Evolutionary conservation across 441 rosid species (phyloP).

Genomic region (Euphorbia celastroides): DNA sequence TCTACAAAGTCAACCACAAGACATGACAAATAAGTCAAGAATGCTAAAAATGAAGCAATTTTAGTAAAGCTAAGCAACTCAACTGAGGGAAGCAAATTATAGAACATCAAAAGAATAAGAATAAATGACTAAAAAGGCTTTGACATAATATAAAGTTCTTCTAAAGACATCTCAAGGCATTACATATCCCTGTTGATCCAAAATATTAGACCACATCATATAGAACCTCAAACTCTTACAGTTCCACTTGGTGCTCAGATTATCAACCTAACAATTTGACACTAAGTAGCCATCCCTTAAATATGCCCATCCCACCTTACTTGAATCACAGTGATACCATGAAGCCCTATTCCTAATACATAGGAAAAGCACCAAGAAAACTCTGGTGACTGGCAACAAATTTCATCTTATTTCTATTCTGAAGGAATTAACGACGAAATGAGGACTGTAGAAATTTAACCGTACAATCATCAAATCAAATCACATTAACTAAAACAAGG

Average conservation of each 20-base stretch:
- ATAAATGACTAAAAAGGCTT: not conserved
- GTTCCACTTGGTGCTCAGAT: not conserved
- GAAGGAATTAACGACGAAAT: not conserved
- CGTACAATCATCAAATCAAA: not conserved
- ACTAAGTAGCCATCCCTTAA: not conserved
- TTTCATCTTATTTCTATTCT: no score
- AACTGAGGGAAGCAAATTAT: not conserved
- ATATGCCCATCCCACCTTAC: not conserved
- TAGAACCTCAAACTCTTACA: constrained; percentile 1
- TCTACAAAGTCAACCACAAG: constrained; percentile 33
- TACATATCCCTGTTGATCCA: not conserved
- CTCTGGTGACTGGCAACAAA: no score
- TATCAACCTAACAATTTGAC: not conserved
- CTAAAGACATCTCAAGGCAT: not conserved
- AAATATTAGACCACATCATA: not conserved
- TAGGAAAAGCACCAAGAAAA: not conserved
- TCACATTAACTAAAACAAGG: not conserved
- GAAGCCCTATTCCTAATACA: not conserved
- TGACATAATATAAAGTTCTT: not conserved
- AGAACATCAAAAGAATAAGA: not conserved
- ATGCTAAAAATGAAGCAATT: not conserved
- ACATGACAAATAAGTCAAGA: not conserved
- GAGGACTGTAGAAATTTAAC: not conserved
- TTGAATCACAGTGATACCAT: not conserved
- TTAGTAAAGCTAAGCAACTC: not conserved